Evolutionary conservation across 1,284 basidiomycete genomes (phyloP).

Genomic region (Ustilago sp.): DNA sequence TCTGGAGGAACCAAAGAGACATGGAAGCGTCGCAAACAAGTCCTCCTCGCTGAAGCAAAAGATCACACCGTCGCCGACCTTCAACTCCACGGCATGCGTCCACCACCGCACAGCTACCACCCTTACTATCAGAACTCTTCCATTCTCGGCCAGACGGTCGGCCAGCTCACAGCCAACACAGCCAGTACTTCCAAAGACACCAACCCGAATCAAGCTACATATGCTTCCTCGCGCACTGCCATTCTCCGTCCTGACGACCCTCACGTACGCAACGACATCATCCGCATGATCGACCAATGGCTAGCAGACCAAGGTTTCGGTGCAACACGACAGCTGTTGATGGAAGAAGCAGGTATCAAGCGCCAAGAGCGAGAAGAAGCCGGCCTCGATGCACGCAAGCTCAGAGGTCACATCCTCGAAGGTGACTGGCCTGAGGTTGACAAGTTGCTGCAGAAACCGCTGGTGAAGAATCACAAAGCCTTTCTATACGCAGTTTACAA

Average conservation of each 20-base stretch:
- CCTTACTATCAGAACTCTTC: conserved; percentile 46
- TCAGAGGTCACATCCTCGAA: conserved; percentile 71
- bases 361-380: conserved; percentile 64
- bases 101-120: conserved; percentile 47
- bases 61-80: conserved; percentile 60
- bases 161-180: conserved; percentile 32
- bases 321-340: conserved; percentile 69
- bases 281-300: conserved; percentile 71
- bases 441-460: conserved; percentile 68
- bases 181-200: conserved; percentile 21
- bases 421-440: conserved; percentile 72
- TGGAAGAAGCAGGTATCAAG: conserved; percentile 70
- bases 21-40: conserved; percentile 58
- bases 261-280: conserved; percentile 59
- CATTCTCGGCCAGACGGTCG: conserved; percentile 38
- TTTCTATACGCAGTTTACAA: conserved; percentile 71
- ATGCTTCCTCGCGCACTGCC: conserved; percentile 53
- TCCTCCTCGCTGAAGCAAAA: conserved; percentile 54
- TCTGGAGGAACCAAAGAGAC: conserved; percentile 52
- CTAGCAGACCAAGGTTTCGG: conserved; percentile 70
- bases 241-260: conserved; percentile 61
- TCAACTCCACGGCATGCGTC: conserved; percentile 55
- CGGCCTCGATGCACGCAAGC: conserved; percentile 68
- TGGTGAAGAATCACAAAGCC: conserved; percentile 72
- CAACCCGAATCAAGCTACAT: conserved; percentile 43